Evolutionary conservation across 306 rosid genomes (phyloP).

Genomic region (Cicer cuneatum): DNA sequence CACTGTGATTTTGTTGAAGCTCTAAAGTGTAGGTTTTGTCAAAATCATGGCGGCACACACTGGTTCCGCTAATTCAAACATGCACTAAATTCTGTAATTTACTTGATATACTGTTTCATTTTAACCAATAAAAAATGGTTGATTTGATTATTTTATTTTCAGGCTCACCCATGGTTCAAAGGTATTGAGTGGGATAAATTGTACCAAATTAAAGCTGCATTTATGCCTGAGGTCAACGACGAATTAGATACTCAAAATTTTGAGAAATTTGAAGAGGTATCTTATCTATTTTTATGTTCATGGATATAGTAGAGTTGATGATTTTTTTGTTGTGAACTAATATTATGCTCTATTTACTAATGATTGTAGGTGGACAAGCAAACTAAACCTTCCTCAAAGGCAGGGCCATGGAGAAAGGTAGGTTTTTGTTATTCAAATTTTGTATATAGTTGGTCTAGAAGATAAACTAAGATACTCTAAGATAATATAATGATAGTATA

Average conservation of each 20-base stretch:
- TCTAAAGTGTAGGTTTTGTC: no score
- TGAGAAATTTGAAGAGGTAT: slow-evolving; percentile 89
- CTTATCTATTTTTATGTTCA: slow-evolving; percentile 25
- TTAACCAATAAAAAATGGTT: slow-evolving; percentile 34
- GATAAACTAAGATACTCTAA: neutral
- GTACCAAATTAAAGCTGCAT: slow-evolving; percentile 89
- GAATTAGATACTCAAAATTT: slow-evolving; percentile 90
- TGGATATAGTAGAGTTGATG: slow-evolving; percentile 35
- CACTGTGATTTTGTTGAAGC: no score
- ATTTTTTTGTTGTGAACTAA: slow-evolving; percentile 37
- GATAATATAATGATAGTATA: neutral
- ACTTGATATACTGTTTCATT: slow-evolving; percentile 20
- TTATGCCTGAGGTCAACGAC: slow-evolving; percentile 83
- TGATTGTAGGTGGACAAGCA: slow-evolving; percentile 69
- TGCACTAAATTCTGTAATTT: slow-evolving; percentile 48
- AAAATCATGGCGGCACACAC: no score
- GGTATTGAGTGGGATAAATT: slow-evolving; percentile 77
- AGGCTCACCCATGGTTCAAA: slow-evolving; percentile 92
- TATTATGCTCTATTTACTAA: slow-evolving; percentile 38
- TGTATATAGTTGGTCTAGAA: slow-evolving; percentile 26
- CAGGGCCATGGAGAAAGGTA: slow-evolving; percentile 99
- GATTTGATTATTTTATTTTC: slow-evolving; percentile 33
- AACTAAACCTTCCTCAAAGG: slow-evolving; percentile 74
- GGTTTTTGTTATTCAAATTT: slow-evolving; percentile 48
- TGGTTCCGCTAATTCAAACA: no score